Percentiles rank a stretch among this genome's conserved stretches.
Conservation (phyloP, 805 yeast species). For the Metschnikowia rubicola region DNA sequence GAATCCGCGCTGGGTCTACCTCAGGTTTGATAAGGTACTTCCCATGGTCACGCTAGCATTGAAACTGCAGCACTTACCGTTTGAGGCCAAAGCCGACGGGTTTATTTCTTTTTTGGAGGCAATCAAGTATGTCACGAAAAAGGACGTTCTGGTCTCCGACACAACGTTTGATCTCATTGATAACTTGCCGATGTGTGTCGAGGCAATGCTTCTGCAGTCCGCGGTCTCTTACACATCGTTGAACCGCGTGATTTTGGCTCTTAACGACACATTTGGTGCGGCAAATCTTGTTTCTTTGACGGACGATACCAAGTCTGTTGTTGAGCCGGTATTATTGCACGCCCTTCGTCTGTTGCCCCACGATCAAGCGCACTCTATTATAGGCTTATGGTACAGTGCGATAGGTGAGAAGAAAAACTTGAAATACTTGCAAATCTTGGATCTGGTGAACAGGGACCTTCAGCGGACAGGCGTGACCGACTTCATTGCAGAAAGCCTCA, state of each 20-base stretch:
- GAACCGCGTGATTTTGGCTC: constrained; percentile 23
- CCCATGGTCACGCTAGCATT: constrained; percentile 24
- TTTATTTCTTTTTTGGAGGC: constrained; percentile 25
- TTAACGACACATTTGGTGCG: constrained; percentile 35
- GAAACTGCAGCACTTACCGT: constrained; percentile 21
- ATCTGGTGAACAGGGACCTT: constrained; percentile 8
- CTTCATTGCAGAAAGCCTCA: constrained; percentile 19
- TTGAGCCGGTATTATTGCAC: constrained; percentile 9
- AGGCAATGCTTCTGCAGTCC: constrained; percentile 19
- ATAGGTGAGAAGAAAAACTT: constrained; percentile 20
- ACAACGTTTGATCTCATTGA: constrained; percentile 32
- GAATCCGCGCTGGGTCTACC: constrained; percentile 33
- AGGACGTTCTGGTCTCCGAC: constrained; percentile 28
- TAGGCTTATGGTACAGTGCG: constrained; percentile 16
- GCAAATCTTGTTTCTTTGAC: constrained; percentile 16
- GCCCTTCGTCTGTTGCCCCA: constrained; percentile 1
- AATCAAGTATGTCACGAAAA: constrained; percentile 27
- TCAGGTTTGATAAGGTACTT: constrained; percentile 29
- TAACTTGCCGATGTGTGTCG: constrained; percentile 26
- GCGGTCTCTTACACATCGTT: constrained; percentile 19
- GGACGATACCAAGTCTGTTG: constrained; percentile 9
- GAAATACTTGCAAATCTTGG: constrained; percentile 18
- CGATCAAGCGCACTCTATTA: constrained; percentile 13
- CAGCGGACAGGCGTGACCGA: constrained; percentile 12
- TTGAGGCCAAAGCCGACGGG: constrained; percentile 24